A percentile compares a stretch with the other conserved stretches of the same genome.
Conservation (phyloP, 306 rosid species). For the Fragaria vesca region DNA sequence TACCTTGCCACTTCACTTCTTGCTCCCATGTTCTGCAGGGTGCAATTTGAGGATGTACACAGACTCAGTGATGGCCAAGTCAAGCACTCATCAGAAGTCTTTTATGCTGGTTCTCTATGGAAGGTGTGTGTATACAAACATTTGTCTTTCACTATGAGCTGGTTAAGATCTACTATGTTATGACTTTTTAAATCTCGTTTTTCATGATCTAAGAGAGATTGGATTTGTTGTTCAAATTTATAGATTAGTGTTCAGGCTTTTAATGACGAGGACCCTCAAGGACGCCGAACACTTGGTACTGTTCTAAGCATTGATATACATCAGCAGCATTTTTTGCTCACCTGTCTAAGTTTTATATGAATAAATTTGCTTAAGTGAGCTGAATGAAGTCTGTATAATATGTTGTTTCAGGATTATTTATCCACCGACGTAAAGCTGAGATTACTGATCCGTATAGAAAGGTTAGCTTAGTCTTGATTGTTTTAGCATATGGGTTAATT, state of each 20-base stretch:
- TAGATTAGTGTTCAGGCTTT: conserved; percentile 98
- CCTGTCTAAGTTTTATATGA: conserved; percentile 13
- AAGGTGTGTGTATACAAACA: conserved; percentile 60
- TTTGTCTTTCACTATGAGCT: conserved; percentile 20
- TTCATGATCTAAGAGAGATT: conserved; percentile 26
- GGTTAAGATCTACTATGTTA: neutral
- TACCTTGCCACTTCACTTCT: conserved; percentile 1
- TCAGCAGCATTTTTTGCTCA: conserved; percentile 11
- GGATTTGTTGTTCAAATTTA: conserved; percentile 32
- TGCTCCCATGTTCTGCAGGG: conserved; percentile 52
- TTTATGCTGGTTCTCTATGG: conserved; percentile 98
- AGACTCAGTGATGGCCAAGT: conserved; percentile 98
- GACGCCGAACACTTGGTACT: conserved; percentile 89
- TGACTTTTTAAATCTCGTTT: conserved; percentile 4
- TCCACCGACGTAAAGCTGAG: conserved; percentile 87
- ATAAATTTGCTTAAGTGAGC: conserved; percentile 3
- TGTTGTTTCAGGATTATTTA: conserved; percentile 76
- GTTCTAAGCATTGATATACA: conserved; percentile 24
- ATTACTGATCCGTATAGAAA: conserved; percentile 52
- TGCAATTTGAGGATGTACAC: conserved; percentile 94
- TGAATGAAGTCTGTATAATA: conserved; percentile 9
- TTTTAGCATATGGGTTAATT: conserved; percentile 21
- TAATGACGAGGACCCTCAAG: conserved; percentile 94
- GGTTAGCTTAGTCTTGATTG: conserved; percentile 44
- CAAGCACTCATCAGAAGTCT: conserved; percentile 91